Percentiles rank a stretch among this genome's conserved stretches.
These are phyloP conservation scores for Trichoderma brevicompactum DNA, from an alignment of 2,329 filamentous ascomycete species.

Conservation along the genomic window DNA sequence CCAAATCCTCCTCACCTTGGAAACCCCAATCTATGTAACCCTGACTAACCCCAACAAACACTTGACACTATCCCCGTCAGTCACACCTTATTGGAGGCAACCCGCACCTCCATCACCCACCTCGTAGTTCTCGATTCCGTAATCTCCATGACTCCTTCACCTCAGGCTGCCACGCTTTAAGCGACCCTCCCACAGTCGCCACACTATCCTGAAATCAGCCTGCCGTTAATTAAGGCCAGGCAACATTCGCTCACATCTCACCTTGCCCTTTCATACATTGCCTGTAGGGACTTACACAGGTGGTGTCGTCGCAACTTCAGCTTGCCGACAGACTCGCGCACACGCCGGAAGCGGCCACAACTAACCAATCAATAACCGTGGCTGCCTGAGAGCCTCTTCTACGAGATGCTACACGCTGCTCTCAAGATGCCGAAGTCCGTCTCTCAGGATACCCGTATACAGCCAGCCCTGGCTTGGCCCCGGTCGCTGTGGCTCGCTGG, in stretches of 20 bases:
- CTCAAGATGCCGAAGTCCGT: background rate
- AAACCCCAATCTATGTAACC: background rate
- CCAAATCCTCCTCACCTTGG: background rate
- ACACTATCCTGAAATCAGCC: background rate
- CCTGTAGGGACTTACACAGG: background rate
- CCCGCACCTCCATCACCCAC: slow-evolving; percentile 1
- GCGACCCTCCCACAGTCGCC: slow-evolving; percentile 8
- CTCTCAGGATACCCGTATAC: too few species aligned
- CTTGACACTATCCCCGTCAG: background rate
- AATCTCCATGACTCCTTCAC: slow-evolving; percentile 11
- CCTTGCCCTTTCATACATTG: background rate
- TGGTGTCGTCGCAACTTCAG: background rate
- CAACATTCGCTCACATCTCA: background rate
- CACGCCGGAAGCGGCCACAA: slow-evolving; percentile 5
- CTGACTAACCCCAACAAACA: background rate
- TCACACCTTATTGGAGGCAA: background rate
- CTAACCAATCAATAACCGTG: slow-evolving; percentile 1
- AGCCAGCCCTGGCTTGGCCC: too few species aligned
- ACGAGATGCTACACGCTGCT: background rate
- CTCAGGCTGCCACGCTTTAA: slow-evolving; percentile 9
- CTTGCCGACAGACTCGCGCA: background rate
- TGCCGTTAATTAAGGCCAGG: background rate
- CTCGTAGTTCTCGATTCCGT: background rate
- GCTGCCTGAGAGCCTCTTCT: slow-evolving; percentile 8
- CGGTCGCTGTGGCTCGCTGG: background rate